Evolutionary conservation across 2,329 filamentous ascomycete species (phyloP).

Genomic region (Pseudopithomyces chartarum): DNA sequence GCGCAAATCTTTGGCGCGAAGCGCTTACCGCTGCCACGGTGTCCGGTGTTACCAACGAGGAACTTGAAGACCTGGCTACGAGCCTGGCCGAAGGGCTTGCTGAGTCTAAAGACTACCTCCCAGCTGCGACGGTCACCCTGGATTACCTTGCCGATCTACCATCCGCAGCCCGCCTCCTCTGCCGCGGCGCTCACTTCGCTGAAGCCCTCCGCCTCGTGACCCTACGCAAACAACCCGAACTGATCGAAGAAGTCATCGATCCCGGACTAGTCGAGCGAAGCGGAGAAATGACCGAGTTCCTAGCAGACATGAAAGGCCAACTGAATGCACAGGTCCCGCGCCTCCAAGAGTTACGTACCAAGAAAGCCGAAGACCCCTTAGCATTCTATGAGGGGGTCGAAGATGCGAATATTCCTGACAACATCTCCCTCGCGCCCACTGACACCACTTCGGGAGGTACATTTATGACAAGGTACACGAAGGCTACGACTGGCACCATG

Average conservation of each 20-base stretch:
- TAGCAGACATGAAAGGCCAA: conserved; percentile 90
- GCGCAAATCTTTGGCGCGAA: conserved; percentile 89
- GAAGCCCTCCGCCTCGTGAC: conserved; percentile 83
- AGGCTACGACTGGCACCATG: conserved; percentile 71
- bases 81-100: conserved; percentile 77
- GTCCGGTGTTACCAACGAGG: conserved; percentile 59
- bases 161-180: conserved; percentile 74
- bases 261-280: conserved; percentile 79
- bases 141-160: conserved; percentile 79
- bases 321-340: conserved; percentile 84
- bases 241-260: conserved; percentile 75
- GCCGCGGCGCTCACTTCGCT: conserved; percentile 84
- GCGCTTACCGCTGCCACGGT: conserved; percentile 79
- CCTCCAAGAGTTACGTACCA: conserved; percentile 77
- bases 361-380: conserved; percentile 82
- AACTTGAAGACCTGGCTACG: conserved; percentile 71
- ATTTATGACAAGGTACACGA: conserved; percentile 91
- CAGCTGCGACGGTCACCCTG: conserved; percentile 78
- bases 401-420: conserved; percentile 77
- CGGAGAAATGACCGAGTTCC: conserved; percentile 82
- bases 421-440: conserved; percentile 88
- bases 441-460: conserved; percentile 78
- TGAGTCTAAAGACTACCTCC: conserved; percentile 82
- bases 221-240: conserved; percentile 62
- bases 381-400: conserved; percentile 79